phyloP scores from a whole-genome alignment of 2,329 filamentous ascomycete species.

The Sporothrix euskadiensis region DNA sequence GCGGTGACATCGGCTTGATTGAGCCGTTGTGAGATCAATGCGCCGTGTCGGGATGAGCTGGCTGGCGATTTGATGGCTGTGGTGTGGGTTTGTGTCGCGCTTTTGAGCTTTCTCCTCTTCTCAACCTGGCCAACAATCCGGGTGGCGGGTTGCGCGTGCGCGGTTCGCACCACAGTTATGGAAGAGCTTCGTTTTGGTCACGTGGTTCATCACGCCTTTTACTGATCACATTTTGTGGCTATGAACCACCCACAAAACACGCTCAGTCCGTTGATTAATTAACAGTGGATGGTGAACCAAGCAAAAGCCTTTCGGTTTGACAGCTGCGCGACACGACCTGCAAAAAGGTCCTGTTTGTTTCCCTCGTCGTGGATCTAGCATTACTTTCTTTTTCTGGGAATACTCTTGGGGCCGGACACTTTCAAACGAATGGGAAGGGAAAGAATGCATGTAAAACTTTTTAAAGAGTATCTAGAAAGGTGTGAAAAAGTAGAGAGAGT shows the following conservation, averaged over 20 bases:
- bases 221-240: too few species aligned
- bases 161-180: not conserved
- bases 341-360: too few species aligned
- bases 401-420: not conserved
- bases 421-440: not conserved
- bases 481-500: too few species aligned
- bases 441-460: not conserved
- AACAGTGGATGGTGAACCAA: too few species aligned
- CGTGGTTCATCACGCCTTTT: not conserved
- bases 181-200: not conserved
- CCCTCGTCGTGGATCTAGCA: too few species aligned
- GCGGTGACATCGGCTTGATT: not conserved
- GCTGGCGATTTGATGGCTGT: not conserved
- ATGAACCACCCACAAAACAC: too few species aligned
- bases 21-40: not conserved
- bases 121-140: not conserved
- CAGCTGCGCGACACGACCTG: too few species aligned
- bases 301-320: too few species aligned
- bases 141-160: not conserved
- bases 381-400: too few species aligned
- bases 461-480: too few species aligned
- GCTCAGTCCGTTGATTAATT: too few species aligned
- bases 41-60: not conserved
- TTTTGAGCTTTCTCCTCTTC: not conserved
- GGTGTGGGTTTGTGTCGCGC: not conserved